These are phyloP conservation scores for Odonthalia washingtoniensis DNA, from an alignment of 31 red algal genomes.

Conservation along the genomic window DNA sequence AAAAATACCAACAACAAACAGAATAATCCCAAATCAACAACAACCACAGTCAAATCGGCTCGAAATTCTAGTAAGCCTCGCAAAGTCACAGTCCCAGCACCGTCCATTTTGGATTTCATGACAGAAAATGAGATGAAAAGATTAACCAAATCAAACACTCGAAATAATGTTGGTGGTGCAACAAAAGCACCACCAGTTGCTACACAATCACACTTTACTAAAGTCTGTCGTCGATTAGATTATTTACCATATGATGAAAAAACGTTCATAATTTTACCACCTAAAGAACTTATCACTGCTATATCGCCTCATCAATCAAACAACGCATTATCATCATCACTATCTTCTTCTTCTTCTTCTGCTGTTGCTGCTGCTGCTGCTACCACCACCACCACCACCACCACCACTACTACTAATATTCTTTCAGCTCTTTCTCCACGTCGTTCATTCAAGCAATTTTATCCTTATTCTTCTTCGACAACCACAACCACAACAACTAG, in stretches of 20 bases:
- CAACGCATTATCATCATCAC: not conserved
- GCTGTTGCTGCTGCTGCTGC: too few species aligned
- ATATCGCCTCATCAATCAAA: not conserved
- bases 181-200: not conserved
- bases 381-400: too few species aligned
- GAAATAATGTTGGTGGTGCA: conserved; percentile 34
- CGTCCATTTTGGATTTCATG: conserved; percentile 20
- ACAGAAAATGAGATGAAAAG: conserved; percentile 45
- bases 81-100: not conserved
- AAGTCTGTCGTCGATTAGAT: conserved; percentile 52
- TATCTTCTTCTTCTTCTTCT: not conserved
- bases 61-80: too few species aligned
- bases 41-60: too few species aligned
- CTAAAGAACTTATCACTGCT: not conserved
- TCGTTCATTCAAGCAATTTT: too few species aligned
- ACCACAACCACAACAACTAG: too few species aligned
- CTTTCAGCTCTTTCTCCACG: too few species aligned
- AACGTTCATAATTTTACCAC: not conserved
- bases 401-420: too few species aligned
- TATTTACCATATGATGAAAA: not conserved
- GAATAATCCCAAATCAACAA: too few species aligned
- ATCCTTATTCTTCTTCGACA: too few species aligned
- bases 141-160: conserved; percentile 47
- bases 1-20: too few species aligned
- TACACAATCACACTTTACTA: conserved; percentile 32